Base-by-base conservation (phyloP, 2,329 filamentous ascomycete species). In the Botrytis cinerea region DNA sequence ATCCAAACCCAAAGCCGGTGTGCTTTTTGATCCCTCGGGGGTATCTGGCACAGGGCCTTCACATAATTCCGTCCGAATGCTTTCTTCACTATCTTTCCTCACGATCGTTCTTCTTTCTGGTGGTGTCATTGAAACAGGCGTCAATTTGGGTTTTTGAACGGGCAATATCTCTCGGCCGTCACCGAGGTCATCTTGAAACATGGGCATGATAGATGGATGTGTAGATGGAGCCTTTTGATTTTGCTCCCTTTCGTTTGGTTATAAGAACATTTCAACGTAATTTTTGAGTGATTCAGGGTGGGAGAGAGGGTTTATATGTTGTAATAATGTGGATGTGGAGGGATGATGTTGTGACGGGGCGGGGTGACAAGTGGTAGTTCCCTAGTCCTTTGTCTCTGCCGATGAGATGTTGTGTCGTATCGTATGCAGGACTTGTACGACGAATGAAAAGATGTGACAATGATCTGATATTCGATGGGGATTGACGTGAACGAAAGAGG, bases 31-130 rank as follows among this genome's bases (percentile, higher is more conserved):
- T 20, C 75, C 73, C 45, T 77, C 76, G 14, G 75, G 76, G 59
- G 64, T 77, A 63, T 80, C 79, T 32, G 74, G 76, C 28, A 90
- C 63, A 1, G 85, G 88, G 0, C 88, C 89, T 72, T 91, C 89
- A 77, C 88, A 90, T 16, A 90, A 82, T 45, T 91, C 88, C 40
- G 87, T 89, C 35, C 86, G 84, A 54, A 90, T 86, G 79, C 87
- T 90, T 79, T 90, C 88, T 74, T 90, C 88, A 0, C 89, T 90
- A 43, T 85, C 80, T 59, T 82, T 84, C 70, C 84, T 83, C 63
- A 69, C 73, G 63, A 80, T 73, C n/a, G 73, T 46, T 70, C 74
- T 76, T 20, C 70, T 73, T 25, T 74, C 73, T 25, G 73, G 70
- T 35, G 77, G 76, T 48, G 75, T 32, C 60, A 43, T 35, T 77